Evolutionary conservation across 2,329 filamentous ascomycete genomes (phyloP).

Genomic region (Neocucurbitaria cava): DNA sequence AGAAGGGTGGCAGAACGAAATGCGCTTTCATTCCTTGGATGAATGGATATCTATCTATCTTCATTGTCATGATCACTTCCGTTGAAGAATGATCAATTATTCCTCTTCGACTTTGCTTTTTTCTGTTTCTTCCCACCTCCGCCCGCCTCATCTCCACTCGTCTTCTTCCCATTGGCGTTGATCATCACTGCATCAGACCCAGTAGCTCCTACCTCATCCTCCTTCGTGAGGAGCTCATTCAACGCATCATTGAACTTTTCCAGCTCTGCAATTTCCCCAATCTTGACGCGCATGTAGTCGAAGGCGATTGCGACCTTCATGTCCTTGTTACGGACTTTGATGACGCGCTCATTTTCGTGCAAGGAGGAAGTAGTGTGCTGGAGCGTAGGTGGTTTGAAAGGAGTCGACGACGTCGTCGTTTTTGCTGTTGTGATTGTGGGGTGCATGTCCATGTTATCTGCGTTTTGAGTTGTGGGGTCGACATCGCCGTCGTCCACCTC

Average conservation of each 20-base stretch:
- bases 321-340: constrained; percentile 53
- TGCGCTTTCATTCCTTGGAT: too few species aligned
- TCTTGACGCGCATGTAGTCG: constrained; percentile 77
- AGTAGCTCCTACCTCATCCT: constrained; percentile 19
- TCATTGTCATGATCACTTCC: too few species aligned
- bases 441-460: constrained; percentile 32
- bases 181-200: constrained; percentile 16
- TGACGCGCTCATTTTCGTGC: constrained; percentile 35
- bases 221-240: constrained; percentile 59
- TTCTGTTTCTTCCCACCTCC: constrained; percentile 31
- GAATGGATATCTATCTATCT: too few species aligned
- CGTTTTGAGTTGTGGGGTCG: constrained; percentile 24
- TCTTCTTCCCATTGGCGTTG: constrained; percentile 39
- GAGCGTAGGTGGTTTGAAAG: constrained; percentile 14
- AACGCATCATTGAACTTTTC: constrained; percentile 68
- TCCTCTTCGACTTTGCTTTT: constrained; percentile 32
- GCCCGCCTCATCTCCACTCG: constrained; percentile 34
- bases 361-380: constrained; percentile 13
- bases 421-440: constrained; percentile 3
- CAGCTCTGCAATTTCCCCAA: constrained; percentile 73
- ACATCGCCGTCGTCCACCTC: constrained; percentile 25
- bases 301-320: constrained; percentile 76
- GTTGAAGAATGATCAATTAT: too few species aligned
- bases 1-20: too few species aligned
- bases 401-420: constrained; percentile 4